Evolutionary conservation across 2,329 filamentous ascomycete genomes (phyloP).

Genomic region (Penicillium sp.): DNA sequence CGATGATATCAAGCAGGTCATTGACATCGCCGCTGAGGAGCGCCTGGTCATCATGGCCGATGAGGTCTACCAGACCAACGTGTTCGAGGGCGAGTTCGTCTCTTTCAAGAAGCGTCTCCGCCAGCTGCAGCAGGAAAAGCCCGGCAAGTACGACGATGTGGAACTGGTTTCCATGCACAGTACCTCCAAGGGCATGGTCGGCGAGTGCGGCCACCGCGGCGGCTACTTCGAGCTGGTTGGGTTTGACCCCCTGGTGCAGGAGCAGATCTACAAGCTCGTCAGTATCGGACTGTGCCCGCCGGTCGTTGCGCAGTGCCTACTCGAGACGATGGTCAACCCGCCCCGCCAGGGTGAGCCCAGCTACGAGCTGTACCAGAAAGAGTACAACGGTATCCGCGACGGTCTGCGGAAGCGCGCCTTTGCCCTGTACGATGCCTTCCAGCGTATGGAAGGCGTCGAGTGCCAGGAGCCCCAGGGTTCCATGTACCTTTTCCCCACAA

Average conservation of each 20-base stretch:
- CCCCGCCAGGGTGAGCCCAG: slow-evolving; percentile 80
- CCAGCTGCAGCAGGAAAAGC: slow-evolving; percentile 69
- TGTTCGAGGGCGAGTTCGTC: slow-evolving; percentile 90
- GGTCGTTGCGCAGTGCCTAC: slow-evolving; percentile 91
- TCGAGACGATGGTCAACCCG: slow-evolving; percentile 98
- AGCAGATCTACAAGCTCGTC: slow-evolving; percentile 97
- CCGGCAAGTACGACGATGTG: slow-evolving; percentile 75
- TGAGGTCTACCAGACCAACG: slow-evolving; percentile 98
- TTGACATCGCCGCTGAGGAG: slow-evolving; percentile 82
- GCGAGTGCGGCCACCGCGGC: slow-evolving; percentile 95
- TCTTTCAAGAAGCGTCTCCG: slow-evolving; percentile 91
- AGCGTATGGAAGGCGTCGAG: slow-evolving; percentile 92
- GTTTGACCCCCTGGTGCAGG: slow-evolving; percentile 80
- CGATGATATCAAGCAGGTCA: slow-evolving; percentile 76
- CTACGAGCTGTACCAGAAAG: slow-evolving; percentile 76
- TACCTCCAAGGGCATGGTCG: slow-evolving; percentile 97
- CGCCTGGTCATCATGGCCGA: slow-evolving; percentile 88
- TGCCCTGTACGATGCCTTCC: slow-evolving; percentile 86
- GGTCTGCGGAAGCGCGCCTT: slow-evolving; percentile 76
- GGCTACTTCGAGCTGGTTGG: slow-evolving; percentile 96
- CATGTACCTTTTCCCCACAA: slow-evolving; percentile 99
- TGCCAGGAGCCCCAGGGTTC: slow-evolving; percentile 84
- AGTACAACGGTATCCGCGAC: slow-evolving; percentile 79
- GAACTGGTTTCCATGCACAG: slow-evolving; percentile 92
- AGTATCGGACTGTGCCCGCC: slow-evolving; percentile 95